Conservation (phyloP, 345 rosid species). For the Zanthoxylum bungeanum region DNA sequence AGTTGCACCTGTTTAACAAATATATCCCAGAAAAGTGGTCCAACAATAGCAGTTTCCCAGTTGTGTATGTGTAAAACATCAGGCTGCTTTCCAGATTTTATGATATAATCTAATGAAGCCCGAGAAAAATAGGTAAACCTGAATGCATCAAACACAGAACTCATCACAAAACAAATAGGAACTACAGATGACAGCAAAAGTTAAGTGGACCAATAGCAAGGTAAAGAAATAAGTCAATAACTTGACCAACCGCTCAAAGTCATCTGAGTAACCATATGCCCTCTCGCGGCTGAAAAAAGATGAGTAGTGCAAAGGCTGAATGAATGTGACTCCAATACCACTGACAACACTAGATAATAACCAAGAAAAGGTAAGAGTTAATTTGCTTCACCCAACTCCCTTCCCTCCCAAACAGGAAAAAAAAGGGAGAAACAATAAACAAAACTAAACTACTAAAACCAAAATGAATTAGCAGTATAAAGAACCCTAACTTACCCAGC, state of each 20-base stretch:
- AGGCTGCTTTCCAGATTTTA: conserved; percentile 80
- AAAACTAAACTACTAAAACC: conserved; percentile 4
- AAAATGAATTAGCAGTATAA: conserved; percentile 6
- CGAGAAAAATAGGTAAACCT: conserved; percentile 88
- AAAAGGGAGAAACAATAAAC: neutral
- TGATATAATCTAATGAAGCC: conserved; percentile 77
- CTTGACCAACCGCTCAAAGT: conserved; percentile 71
- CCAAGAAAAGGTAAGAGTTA: conserved; percentile 4
- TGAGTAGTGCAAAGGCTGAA: conserved; percentile 60
- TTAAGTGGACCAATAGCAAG: conserved; percentile 2
- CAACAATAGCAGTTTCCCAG: conserved; percentile 85
- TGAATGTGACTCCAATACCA: conserved; percentile 78
- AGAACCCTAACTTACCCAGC: conserved; percentile 55
- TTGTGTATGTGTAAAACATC: conserved; percentile 84
- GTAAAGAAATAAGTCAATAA: conserved; percentile 16
- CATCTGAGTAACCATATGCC: conserved; percentile 70
- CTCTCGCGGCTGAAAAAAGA: conserved; percentile 68
- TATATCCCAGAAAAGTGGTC: conserved; percentile 89
- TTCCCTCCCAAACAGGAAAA: neutral
- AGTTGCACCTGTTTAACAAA: conserved; percentile 63
- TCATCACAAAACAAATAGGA: conserved; percentile 8
- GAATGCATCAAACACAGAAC: conserved; percentile 21
- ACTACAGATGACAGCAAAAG: conserved; percentile 3
- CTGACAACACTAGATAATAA: conserved; percentile 49
- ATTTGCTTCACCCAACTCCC: neutral